Base-by-base conservation (phyloP, 306 rosid species). In the Trifolium dubium region DNA sequence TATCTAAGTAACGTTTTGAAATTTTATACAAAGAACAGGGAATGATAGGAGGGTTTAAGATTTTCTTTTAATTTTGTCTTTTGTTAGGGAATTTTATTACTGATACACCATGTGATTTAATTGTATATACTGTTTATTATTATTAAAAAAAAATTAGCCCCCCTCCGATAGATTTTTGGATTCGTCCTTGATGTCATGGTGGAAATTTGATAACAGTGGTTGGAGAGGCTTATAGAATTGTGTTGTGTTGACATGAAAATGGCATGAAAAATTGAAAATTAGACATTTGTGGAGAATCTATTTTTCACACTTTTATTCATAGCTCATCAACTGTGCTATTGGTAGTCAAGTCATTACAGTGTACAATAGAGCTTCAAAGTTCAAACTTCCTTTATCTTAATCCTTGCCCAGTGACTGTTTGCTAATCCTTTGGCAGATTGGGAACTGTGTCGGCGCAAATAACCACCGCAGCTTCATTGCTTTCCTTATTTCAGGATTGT, bases 361-460 rank as follows among this genome's bases (percentile, higher is more conserved):
- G 47, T 47, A 29, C 47, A 46, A 19, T 11, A 59, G 47, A 5
- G 18, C 75, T 83, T 70, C 56, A n/a, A n/a, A n/a, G n/a, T n/a
- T n/a, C n/a, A 49, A 49, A 64, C 28, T 64, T 39, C 17, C 29
- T 74, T 74, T 60, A 29, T 49, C 28, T 76, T 59, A 71, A 53
- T 75, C 14, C 67, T 84, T 6, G 55, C 67, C 17, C 19, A 43
- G 5, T 83, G 65, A 68, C 65, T 41, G 8, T 69, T 58, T 19
- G 32, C 67, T 55, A 64, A 83, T 65, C 41, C 40, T 68, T 69
- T 74, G 80, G 85, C 97, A 93, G 98, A 93, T 93, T 15, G 98
- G 98, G 82, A 93, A 93, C 81, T 93, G 98, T 71, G 97, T 93
- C 14, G 98, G 97, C 6, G 94, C 96, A 13, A 86, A 86, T 69